Conservation (phyloP, 306 rosid species). For the Glycine latifolia region DNA sequence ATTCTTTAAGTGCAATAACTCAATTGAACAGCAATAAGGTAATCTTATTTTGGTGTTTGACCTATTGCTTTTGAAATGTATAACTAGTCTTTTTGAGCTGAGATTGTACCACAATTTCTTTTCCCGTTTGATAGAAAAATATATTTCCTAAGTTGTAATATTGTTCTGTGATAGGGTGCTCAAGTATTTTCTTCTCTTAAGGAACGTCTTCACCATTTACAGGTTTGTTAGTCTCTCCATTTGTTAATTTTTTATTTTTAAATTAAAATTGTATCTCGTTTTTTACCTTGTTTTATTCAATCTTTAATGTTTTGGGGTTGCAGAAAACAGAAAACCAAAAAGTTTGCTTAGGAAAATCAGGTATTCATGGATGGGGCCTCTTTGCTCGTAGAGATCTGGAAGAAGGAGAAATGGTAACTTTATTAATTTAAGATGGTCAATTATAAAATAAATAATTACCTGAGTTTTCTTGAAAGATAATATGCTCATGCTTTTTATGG, state of each 20-base stretch:
- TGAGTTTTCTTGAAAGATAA: constrained; percentile 26
- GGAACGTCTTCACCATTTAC: constrained; percentile 77
- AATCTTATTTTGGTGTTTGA: constrained; percentile 45
- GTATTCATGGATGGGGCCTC: constrained; percentile 98
- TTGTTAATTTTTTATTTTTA: neutral
- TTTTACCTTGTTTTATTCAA: neutral
- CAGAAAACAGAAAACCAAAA: constrained; percentile 79
- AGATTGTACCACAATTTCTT: neutral
- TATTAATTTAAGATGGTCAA: constrained; percentile 31
- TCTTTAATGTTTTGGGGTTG: constrained; percentile 32
- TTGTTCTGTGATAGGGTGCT: constrained; percentile 65
- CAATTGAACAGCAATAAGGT: constrained; percentile 64
- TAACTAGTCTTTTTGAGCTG: constrained; percentile 19
- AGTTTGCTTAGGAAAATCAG: constrained; percentile 89
- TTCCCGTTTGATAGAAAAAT: neutral
- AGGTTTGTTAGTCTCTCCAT: constrained; percentile 53
- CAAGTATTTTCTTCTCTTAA: constrained; percentile 69
- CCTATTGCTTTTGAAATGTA: constrained; percentile 34
- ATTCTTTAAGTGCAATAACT: constrained; percentile 65
- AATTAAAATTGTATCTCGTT: constrained; percentile 20
- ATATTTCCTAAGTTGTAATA: constrained; percentile 22
- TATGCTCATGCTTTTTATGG: constrained; percentile 17
- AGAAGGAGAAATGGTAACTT: constrained; percentile 93
- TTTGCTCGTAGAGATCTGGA: constrained; percentile 86
- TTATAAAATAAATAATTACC: neutral